Base-by-base conservation (phyloP, 2,329 filamentous ascomycete species). In the Trichoderma harzianum region DNA sequence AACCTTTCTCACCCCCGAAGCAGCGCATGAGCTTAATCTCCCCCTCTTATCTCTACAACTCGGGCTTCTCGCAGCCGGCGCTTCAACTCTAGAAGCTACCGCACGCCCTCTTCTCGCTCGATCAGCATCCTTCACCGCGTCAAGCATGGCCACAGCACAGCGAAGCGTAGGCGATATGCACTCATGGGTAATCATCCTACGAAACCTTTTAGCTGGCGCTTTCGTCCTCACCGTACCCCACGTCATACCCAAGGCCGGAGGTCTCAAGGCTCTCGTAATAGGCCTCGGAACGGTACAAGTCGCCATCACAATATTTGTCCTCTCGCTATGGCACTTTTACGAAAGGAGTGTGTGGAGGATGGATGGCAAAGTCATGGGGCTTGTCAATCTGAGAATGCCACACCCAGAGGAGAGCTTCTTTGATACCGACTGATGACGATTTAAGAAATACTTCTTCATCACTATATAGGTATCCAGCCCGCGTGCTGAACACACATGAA, bases 81-180 rank as follows among this genome's bases (percentile, higher is more conserved):
- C 78, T 0, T 77, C 81, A 30, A 74, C 80, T 2, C 78, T 87
- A 7, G 83, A 85, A 68, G 79, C 80, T 3, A 81, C 83, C 0
- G 79, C 81, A 2, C 77, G 79, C 3, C 84, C 85, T 2, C 76
- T 85, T 30, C 80, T 88, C 58, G 79, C 80, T 30, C 80, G 82
- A n/a, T 87, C 85, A 36, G 83, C 85, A 8, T 82, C 83, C 60
- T 87, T 85, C 73, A 87, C 85, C 0, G 84, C 82, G 3, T 80
- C 83, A 7, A 87, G 82, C 76, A 79, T 87, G 28, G 79, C 79
- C n/a, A 78, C 83, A 14, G 82, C 82, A 28, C 80, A 86, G 67
- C 83, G 85, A 34, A 85, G 81, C 74, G 83, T 83, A 18, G 81
- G 81, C 16, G 85, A 88, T 74, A 87, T 88, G 86, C 78, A 82